Evolutionary conservation across 148 eudicot species (phyloP), one percentile per base, ranked within the genome.

Genomic region (Rhododendron simsii): DNA sequence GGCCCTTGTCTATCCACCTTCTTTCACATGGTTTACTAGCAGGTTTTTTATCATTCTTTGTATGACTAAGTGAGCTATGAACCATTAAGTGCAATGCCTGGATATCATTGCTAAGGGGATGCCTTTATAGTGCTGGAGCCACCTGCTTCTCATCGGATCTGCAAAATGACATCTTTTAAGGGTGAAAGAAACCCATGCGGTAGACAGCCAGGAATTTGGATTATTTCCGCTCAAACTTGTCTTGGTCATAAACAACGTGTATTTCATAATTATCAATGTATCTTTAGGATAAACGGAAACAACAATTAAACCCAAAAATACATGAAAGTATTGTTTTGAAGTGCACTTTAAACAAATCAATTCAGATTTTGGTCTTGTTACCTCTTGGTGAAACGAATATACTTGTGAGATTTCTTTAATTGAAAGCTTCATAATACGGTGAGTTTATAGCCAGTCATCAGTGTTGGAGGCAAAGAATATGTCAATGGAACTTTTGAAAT

Each of bases 1-100:
- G 92, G 99, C 99, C 86, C 96, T 96, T 90, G 81, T 92, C 20
- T 94, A 95, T 91, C 99, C 98, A 10, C 94, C 99, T 90, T 95
- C 99, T 80, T 96, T 96, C 90, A 92, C 96, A 79, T 96, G 99
- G 99, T 96, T 96, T 87, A 95, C 99, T 75, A 96, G 85, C 98
- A 96, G 98, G 99, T 96, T 57, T 44, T 51, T 16, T 26, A 26
- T 67, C 33, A 35, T 57, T 59, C 84, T 81, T 57, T 59, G 45
- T 37, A 77, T 71, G 35, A 55, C 30, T 65, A 39, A 12, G 3
- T 78, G 85, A 20, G 41, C 63, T 65, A 85, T 53, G 79, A 85
- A 28, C 20, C 11, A 26, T 35, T 81, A 33, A 1, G 63, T 51
- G 48, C 69, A 35, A 57, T 30, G 26, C 67, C 39, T 81, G 67